Evolutionary conservation across 1,284 basidiomycete genomes (phyloP).

Genomic region (Ustilago esculenta): DNA sequence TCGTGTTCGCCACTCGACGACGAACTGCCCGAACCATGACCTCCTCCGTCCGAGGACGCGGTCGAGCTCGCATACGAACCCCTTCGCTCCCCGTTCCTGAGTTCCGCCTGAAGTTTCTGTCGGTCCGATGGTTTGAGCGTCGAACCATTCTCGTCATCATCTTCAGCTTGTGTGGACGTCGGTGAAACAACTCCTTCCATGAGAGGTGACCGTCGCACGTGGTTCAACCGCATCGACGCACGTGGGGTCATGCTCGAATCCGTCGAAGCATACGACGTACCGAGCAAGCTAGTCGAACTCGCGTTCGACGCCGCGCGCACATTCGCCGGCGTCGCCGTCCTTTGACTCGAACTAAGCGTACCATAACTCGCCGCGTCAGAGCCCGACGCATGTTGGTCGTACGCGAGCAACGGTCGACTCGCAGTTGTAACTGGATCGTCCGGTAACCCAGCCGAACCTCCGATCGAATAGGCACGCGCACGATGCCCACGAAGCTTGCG

Average conservation of each 20-base stretch:
- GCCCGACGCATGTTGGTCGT: constrained; percentile 8
- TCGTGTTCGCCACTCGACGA: constrained; percentile 34
- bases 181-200: constrained; percentile 2
- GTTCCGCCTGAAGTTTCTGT: constrained; percentile 33
- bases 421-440: constrained; percentile 41
- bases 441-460: constrained; percentile 41
- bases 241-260: constrained; percentile 48
- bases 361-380: constrained; percentile 44
- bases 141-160: constrained; percentile 22
- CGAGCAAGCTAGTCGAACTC: constrained; percentile 9
- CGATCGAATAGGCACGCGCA: constrained; percentile 37
- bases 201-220: constrained; percentile 1
- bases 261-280: constrained; percentile 41
- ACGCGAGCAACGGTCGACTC: constrained; percentile 27
- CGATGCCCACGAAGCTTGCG: constrained; percentile 14
- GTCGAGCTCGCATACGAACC: constrained; percentile 26
- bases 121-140: constrained; percentile 53
- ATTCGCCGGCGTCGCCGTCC: constrained; percentile 52
- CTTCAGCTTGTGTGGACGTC: constrained; percentile 2
- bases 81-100: constrained; percentile 17
- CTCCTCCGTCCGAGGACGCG: constrained; percentile 21
- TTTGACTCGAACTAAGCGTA: constrained; percentile 54
- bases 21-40: constrained; percentile 15
- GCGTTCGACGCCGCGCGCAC: constrained; percentile 31
- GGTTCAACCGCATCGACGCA: constrained; percentile 24